Conservation (phyloP, 345 rosid genomes). For the Eucalyptus cladocalyx region DNA sequence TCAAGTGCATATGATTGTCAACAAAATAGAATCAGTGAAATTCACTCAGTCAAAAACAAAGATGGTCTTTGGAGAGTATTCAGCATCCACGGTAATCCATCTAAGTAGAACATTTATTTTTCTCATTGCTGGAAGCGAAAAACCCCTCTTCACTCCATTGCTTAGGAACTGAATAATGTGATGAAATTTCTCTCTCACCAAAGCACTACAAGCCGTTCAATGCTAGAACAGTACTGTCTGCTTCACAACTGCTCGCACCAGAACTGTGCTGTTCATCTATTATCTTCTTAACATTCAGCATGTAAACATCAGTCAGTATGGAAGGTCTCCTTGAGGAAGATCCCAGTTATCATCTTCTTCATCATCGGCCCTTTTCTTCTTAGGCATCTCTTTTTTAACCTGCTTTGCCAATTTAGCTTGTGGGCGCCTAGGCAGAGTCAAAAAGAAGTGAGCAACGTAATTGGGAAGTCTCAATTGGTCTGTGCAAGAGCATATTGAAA, state of each 20-base stretch:
- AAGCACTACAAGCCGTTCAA: background rate
- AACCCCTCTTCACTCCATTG: background rate
- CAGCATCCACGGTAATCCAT: background rate
- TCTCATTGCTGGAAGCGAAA: background rate
- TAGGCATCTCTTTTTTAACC: background rate
- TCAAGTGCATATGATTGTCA: background rate
- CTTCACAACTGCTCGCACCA: background rate
- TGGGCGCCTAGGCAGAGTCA: slow-evolving; percentile 2
- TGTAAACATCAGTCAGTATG: slow-evolving; percentile 1
- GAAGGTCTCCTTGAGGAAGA: slow-evolving; percentile 22
- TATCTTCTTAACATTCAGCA: background rate
- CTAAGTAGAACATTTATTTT: background rate
- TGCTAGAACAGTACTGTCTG: background rate
- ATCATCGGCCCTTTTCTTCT: background rate
- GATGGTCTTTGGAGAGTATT: background rate
- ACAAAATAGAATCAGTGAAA: background rate
- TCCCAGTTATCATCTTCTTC: slow-evolving; percentile 35
- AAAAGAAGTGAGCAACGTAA: background rate
- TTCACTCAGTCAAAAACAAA: background rate
- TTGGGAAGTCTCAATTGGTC: background rate
- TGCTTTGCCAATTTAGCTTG: background rate
- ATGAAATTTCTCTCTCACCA: background rate
- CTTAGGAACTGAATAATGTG: background rate
- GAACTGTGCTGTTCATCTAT: background rate
- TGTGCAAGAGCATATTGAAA: background rate